Conservation (phyloP, 148 eudicot genomes). For the Dysphania ambrosioides region DNA sequence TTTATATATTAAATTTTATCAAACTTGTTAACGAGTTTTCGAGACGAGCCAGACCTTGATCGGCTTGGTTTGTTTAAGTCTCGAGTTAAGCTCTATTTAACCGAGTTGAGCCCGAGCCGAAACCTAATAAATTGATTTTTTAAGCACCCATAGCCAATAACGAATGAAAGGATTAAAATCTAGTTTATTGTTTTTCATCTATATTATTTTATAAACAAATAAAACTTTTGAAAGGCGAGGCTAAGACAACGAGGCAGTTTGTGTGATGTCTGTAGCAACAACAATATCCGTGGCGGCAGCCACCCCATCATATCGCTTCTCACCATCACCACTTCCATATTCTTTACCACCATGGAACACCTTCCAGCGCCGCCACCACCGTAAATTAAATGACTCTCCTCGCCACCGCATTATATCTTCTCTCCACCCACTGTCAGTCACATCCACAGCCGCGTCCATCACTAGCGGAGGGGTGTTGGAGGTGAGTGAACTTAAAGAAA, state of each 20-base stretch:
- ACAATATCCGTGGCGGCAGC: neutral
- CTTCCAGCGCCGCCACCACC: neutral
- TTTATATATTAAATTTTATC: no score
- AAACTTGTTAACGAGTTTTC: no score
- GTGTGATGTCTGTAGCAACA: constrained; percentile 3
- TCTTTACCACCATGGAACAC: neutral
- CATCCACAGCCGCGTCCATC: neutral
- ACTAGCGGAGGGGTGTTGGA: constrained; percentile 31
- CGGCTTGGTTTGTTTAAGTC: no score
- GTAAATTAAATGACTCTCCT: neutral
- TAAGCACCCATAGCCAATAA: no score
- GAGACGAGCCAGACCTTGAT: no score
- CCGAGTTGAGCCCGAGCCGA: no score
- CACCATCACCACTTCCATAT: neutral
- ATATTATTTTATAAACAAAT: no score
- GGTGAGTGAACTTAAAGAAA: constrained; percentile 50
- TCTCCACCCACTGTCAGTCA: neutral
- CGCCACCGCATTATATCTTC: no score
- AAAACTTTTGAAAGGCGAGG: neutral
- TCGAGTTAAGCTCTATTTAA: no score
- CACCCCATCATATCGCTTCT: neutral
- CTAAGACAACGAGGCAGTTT: neutral
- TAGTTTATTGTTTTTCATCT: no score
- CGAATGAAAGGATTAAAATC: no score
- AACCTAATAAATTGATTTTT: no score